Percentiles rank a stretch among this genome's conserved stretches.
Evolutionary conservation across 371 early-diverging fungal species (phyloP).

Genomic region (Polyrhizophydium stewartii): DNA sequence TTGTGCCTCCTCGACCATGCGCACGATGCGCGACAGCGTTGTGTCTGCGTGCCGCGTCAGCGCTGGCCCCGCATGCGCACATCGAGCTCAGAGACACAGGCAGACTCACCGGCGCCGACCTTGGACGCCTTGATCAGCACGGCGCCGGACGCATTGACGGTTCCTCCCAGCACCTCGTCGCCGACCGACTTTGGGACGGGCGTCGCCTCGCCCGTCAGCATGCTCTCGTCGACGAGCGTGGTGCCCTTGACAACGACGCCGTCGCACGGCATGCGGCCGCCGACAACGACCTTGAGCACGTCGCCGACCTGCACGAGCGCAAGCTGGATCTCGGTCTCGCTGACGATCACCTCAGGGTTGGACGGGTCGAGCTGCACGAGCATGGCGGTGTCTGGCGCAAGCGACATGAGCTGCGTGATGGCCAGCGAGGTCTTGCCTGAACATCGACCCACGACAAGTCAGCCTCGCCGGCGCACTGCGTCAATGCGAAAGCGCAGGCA

Average conservation of each 20-base stretch:
- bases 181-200: conserved; percentile 76
- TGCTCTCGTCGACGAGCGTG: conserved; percentile 90
- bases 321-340: conserved; percentile 52
- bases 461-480: too few relatives aligned
- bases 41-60: conserved; percentile 42
- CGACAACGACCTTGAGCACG: conserved; percentile 75
- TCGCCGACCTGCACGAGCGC: conserved; percentile 59
- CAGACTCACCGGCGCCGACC: conserved; percentile 53
- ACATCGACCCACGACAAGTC: background rate
- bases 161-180: conserved; percentile 81
- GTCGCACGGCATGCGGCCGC: conserved; percentile 91
- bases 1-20: conserved; percentile 85
- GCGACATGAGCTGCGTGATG: conserved; percentile 75
- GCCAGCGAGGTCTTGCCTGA: conserved; percentile 75
- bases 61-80: background rate
- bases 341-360: conserved; percentile 61
- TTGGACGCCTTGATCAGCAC: conserved; percentile 53
- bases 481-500: background rate
- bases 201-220: conserved; percentile 97
- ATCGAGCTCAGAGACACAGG: background rate
- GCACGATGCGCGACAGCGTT: conserved; percentile 74
- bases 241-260: conserved; percentile 73
- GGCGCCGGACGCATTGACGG: conserved; percentile 70
- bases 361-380: conserved; percentile 46
- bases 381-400: conserved; percentile 73